These are phyloP conservation scores for Acarospora socialis DNA, from an alignment of 2,329 filamentous ascomycete genomes.

Conservation along the genomic window DNA sequence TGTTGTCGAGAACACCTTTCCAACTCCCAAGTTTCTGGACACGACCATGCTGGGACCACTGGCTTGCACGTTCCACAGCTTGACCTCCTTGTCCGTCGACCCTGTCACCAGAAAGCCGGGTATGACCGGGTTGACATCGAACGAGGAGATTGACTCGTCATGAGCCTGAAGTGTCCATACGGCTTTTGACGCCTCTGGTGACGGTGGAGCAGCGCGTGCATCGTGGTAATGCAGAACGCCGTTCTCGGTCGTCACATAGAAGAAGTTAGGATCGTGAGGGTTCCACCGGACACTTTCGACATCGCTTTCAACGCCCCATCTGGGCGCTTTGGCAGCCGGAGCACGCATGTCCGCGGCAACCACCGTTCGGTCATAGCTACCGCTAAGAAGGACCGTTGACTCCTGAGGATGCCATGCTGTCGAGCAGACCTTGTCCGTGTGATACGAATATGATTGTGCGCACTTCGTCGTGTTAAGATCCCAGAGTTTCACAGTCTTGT, in stretches of 20 bases:
- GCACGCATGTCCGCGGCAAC: constrained; percentile 95
- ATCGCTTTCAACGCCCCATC: constrained; percentile 91
- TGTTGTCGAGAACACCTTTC: constrained; percentile 79
- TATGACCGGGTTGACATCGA: constrained; percentile 80
- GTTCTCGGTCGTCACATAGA: constrained; percentile 87
- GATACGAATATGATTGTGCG: constrained; percentile 88
- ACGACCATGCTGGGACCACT: constrained; percentile 81
- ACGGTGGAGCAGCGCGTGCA: constrained; percentile 57
- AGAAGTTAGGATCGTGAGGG: constrained; percentile 80
- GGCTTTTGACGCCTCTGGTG: constrained; percentile 62
- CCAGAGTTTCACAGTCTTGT: constrained; percentile 97
- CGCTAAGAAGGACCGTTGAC: constrained; percentile 76
- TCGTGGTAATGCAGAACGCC: constrained; percentile 91
- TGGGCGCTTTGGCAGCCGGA: constrained; percentile 63
- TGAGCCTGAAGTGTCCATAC: constrained; percentile 94
- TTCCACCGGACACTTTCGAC: constrained; percentile 91
- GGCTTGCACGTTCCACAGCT: constrained; percentile 83
- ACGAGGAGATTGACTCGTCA: constrained; percentile 78
- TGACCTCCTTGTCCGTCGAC: constrained; percentile 86
- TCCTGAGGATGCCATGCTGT: constrained; percentile 84
- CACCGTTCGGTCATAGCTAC: constrained; percentile 87
- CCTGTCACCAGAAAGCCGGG: constrained; percentile 90
- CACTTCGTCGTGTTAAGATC: constrained; percentile 84
- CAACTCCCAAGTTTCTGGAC: constrained; percentile 80
- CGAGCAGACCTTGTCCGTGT: constrained; percentile 96